Conservation (phyloP, 176 grass and related monocot genomes). For the Panicum miliaceum region DNA sequence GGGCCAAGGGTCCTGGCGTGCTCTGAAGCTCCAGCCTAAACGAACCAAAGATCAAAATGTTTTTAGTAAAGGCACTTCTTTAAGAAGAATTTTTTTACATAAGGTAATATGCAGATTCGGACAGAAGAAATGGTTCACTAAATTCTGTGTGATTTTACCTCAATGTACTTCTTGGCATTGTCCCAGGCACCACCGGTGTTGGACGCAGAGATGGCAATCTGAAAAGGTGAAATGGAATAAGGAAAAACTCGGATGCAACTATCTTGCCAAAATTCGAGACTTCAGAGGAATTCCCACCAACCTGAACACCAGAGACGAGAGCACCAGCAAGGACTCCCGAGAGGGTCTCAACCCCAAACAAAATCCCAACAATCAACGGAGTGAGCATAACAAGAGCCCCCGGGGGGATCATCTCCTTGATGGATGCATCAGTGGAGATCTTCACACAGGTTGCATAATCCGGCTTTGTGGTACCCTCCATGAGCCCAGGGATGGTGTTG, state of each 20-base stretch:
- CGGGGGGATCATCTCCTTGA: conserved; percentile 88
- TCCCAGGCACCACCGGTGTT: conserved; percentile 67
- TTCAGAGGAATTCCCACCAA: conserved; percentile 37
- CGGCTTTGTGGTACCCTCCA: conserved; percentile 73
- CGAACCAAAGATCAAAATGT: conserved; percentile 24
- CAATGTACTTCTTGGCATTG: conserved; percentile 60
- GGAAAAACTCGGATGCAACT: not conserved
- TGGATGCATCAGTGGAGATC: conserved; percentile 86
- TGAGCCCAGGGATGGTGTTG: conserved; percentile 78
- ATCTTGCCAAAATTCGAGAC: not conserved
- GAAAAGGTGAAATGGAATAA: conserved; percentile 9
- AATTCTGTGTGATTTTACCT: conserved; percentile 44
- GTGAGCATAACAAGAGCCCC: conserved; percentile 92
- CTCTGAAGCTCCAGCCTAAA: conserved; percentile 85
- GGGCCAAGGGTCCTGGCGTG: conserved; percentile 77
- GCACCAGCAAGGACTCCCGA: conserved; percentile 83
- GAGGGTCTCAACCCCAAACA: conserved; percentile 89
- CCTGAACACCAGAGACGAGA: conserved; percentile 89
- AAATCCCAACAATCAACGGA: conserved; percentile 73
- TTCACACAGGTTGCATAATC: conserved; percentile 89
- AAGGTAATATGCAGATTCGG: not conserved
- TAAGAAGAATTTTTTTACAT: not conserved
- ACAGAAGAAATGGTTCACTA: not conserved
- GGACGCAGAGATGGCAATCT: conserved; percentile 90
- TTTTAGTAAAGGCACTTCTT: not conserved